Base-by-base conservation (phyloP, 2,329 filamentous ascomycete genomes). In the Colletotrichum sp. region DNA sequence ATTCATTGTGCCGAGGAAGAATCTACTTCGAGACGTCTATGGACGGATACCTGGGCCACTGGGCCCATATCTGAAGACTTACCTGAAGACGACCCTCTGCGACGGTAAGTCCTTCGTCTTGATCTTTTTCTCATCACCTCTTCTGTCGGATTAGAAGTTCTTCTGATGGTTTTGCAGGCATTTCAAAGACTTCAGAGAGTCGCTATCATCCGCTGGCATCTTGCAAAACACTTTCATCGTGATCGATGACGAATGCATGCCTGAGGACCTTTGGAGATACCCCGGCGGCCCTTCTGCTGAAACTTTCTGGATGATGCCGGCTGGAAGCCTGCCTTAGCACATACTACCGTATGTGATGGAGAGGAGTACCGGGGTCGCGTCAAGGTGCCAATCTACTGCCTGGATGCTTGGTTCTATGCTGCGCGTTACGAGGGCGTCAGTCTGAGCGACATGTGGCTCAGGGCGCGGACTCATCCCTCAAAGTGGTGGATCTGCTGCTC, bases 391-490 rank as follows among this genome's bases (percentile, higher is more conserved):
- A n/a, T 60, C 57, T n/a, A 32, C 8, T 28, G 26, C 18, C 30
- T 36, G 2, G 39, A 69, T 28, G 65, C 79, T 3, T 79, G 78
- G 78, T 78, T 80, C 57, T 80, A 80, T 15, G 76, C 55, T 18
- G 78, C 79, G 69, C 68, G 79, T n/a, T 77, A 64, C 71, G 77
- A 79, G 18, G 76, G 69, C 1, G 68, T 80, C 2, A 77, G 64
- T 69, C 76, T 80, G 2, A 59, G 32, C 15, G 78, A 78, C 1
- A 80, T 79, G 73, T 80, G 79, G 78, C 72, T 78, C 0, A 80
- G 79, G 24, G 76, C 75, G 3, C 77, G 79, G 26, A 55, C 60
- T 28, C 71, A 79, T 21, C 74, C 60, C 1, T 66, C 77, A 1
- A 77, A 77, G 71, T 21, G 39, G 1, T 80, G 78, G 79, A 76